These are phyloP conservation scores for Chaetomiaceae sp. DNA, from an alignment of 2,329 filamentous ascomycete species.

Conservation along the genomic window DNA sequence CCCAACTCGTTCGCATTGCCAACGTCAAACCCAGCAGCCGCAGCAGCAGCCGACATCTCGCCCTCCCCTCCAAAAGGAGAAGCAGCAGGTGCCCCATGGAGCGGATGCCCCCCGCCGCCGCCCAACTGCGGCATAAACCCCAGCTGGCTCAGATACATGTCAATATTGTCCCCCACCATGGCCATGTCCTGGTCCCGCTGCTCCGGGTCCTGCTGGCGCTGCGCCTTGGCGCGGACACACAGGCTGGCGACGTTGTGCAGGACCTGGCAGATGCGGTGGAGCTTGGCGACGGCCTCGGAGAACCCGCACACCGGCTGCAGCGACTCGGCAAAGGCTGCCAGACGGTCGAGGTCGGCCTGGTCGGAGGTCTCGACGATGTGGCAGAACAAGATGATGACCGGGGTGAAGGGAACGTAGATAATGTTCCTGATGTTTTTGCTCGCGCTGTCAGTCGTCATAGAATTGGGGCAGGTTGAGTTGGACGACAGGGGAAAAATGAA, in stretches of 20 bases:
- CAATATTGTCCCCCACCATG: constrained; percentile 56
- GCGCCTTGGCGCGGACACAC: constrained; percentile 57
- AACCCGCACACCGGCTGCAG: constrained; percentile 47
- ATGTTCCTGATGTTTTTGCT: constrained; percentile 45
- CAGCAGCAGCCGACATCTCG: constrained; percentile 4
- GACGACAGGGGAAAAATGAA: background rate
- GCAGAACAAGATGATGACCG: constrained; percentile 57
- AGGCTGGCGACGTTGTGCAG: constrained; percentile 58
- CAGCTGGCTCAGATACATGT: constrained; percentile 60
- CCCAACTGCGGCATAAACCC: constrained; percentile 52
- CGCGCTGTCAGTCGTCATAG: background rate
- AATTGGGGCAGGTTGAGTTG: background rate
- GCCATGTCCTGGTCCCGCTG: constrained; percentile 43
- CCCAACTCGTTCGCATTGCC: constrained; percentile 46
- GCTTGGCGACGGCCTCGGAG: constrained; percentile 56
- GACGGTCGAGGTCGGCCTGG: constrained; percentile 48
- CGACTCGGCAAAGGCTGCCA: constrained; percentile 54
- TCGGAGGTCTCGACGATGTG: constrained; percentile 52
- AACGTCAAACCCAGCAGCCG: background rate
- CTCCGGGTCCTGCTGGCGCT: constrained; percentile 39
- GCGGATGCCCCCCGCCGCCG: constrained; percentile 25
- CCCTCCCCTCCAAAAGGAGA: too few species aligned
- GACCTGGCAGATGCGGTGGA: constrained; percentile 59
- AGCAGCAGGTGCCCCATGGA: background rate
- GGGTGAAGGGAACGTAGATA: constrained; percentile 54